Evolutionary conservation across 1,139 yeast genomes (phyloP), one percentile per base, ranked within the genome.

Genomic region (Diutina ranongensis): DNA sequence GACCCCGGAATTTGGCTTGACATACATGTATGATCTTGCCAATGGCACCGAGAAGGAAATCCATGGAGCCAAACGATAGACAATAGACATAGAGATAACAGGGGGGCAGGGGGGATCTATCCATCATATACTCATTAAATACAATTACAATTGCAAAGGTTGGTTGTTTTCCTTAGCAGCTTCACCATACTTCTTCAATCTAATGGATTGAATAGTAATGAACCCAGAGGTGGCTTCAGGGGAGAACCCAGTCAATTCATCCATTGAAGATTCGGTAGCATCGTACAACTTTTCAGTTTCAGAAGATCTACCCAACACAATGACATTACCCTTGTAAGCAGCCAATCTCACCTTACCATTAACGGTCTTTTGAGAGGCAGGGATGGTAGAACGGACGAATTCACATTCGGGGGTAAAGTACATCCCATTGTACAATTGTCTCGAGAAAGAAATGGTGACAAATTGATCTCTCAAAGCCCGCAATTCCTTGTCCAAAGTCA

Each of bases 401-500:
- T 92, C 97, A 68, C 97, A 87, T 74, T 92, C 97, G 61, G 98
- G 98, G 46, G 96, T 82, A 74, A 87, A 92, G 75, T 89, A 92
- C 76, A 89, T 80, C 68, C 98, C 98, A 65, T 92, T 92, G 80
- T 92, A 92, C 56, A 92, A 77, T 61, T 86, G 75, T 65, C 83
- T 85, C 54, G 97, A 81, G 73, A 88, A 89, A 48, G 89, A 69
- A 57, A 95, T 85, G 42, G 98, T 88, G 56, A 92, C 97, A 66
- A 92, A 92, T 58, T 80, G 83, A 67, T 92, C 98, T 76, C 98
- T 87, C 65, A 92, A 74, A 51, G 94, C 89, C 68, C 98, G 85
- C 54, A 92, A 97, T 71, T 92, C 98, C 70, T 97, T 84, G 70
- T 92, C 98, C 60, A 92, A 73, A 44, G 95, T 92, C 60, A 92